Base-by-base conservation (phyloP, 352 stramenopile genomes). In the Pythium monospermum region DNA sequence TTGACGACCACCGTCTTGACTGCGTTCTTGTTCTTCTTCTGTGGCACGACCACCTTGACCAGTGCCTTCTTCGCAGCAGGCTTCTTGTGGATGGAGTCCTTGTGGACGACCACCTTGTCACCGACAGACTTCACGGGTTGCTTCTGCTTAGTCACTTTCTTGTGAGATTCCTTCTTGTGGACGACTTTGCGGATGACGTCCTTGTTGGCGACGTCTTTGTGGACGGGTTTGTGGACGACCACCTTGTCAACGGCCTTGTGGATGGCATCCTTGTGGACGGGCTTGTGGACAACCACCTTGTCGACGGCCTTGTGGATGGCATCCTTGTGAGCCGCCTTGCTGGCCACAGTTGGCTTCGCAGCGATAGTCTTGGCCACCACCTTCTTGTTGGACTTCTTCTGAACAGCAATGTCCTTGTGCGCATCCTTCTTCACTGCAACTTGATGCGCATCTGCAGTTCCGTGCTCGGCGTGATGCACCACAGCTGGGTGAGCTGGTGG, bases 111-210 rank as follows among this genome's bases (percentile, higher is more conserved):
- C 49, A 33, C 40, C 49, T 46, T 46, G 19, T 28, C 26, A 4
- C 27, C 26, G 19, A 18, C 26, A n/a, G 15, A 40, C 26, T 45
- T 53, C 32, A 12, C 35, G 31, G 41, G 49, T 57, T 15, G 26
- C 8, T 49, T 23, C 21, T 47, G 35, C 3, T 27, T 19, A 10
- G 19, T 12, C 6, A 40, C 30, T 35, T 39, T 49, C 42, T 32
- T 37, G 42, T 43, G 33, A 47, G 54, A 45, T 33, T 22, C 4
- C 49, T 40, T 57, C 49, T 46, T 46, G 47, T 45, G 31, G 46
- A 59, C 49, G 46, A 26, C 7, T 37, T 47, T 55, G 35, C 33
- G 31, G n/a, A 15, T 26, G 7, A 37, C 22, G n/a, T 31, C 26
- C 25, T 31, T 45, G 28, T 42, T 52, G 44, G n/a, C 23, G 22